Base-by-base conservation (phyloP, 1,284 basidiomycete genomes). In the Hemileia vastatrix region DNA sequence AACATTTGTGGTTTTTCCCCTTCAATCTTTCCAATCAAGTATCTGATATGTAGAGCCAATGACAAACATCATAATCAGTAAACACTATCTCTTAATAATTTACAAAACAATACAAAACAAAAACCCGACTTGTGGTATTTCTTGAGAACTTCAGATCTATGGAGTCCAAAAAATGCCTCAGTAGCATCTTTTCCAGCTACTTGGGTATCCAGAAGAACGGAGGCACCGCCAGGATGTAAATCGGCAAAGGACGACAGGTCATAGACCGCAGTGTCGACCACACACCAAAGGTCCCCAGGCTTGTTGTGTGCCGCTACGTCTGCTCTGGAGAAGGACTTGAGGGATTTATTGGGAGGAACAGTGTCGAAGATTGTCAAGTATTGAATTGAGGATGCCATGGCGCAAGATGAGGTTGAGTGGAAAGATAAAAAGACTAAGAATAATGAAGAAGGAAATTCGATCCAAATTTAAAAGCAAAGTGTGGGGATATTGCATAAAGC, bases 141-240 rank as follows among this genome's bases (percentile, higher is more conserved):
- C 68, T 81, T 78, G 55, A 93, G 82, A 13, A 92, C 82, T 69
- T 91, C 88, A 64, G 84, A 81, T 36, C 87, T 80, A 74, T 93
- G 90, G 49, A 93, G 81, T 50, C 85, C 83, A 71, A 85, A 92
- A 79, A 92, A 92, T 2, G 82, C 83, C 58, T 90, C 86, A 0
- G 90, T 91, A 3, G 87, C 88, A 73, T 93, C 89, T 74, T 87
- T 81, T 3, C 87, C 88, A 63, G 85, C 86, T 84, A 90, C 81
- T 66, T 87, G 86, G 49, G 80, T 77, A 67, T 88, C 86, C 43
- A 85, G 74, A 24, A 94, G 80, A 15, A 89, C 88, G 5, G 83
- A 81, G 0, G 81, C 71, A 8, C 90, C 90, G 56, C 90, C 90
- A 0, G 90, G 90, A 74, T 93, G 90, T 67, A 92, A 79, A 57